A percentile compares a stretch with the other conserved stretches of the same genome.
These are phyloP conservation scores for Chlorella sp. DNA, from an alignment of 139 green algal species.

Conservation along the genomic window DNA sequence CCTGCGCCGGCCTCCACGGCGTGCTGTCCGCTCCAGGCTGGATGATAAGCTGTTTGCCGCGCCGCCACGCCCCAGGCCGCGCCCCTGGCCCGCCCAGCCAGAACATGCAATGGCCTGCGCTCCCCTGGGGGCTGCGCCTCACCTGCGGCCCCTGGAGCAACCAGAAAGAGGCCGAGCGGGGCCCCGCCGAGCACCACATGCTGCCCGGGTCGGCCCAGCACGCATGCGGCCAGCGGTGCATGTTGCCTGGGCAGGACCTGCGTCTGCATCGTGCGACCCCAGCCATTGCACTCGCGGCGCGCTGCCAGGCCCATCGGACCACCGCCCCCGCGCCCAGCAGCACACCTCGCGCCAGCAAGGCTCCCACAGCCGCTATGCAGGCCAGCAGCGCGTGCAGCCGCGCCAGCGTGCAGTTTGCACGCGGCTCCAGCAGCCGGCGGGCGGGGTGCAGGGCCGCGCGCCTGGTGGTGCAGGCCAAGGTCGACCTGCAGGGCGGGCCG, in stretches of 20 bases:
- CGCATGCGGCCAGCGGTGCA: no score
- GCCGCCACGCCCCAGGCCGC: background rate
- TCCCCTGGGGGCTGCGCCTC: no score
- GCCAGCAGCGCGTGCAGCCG: constrained; percentile 1
- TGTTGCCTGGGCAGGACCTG: no score
- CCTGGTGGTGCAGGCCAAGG: constrained; percentile 51
- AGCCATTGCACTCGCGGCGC: no score
- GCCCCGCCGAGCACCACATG: background rate
- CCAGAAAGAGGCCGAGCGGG: constrained; percentile 3
- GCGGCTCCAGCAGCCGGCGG: background rate
- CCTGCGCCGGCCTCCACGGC: background rate
- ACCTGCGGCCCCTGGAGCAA: no score
- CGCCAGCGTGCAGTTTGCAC: background rate
- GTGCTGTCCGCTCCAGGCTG: background rate
- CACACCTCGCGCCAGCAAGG: background rate
- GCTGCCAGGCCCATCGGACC: no score
- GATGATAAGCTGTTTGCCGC: background rate
- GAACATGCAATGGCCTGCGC: background rate
- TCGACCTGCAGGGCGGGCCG: constrained; percentile 49
- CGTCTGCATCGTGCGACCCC: no score
- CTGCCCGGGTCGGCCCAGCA: background rate
- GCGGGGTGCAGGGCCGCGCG: background rate
- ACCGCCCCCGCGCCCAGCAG: no score
- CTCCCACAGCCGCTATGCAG: background rate
- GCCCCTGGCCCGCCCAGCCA: background rate